Conservation (phyloP, 495 filamentous ascomycete genomes). For the Neurospora discreta region DNA sequence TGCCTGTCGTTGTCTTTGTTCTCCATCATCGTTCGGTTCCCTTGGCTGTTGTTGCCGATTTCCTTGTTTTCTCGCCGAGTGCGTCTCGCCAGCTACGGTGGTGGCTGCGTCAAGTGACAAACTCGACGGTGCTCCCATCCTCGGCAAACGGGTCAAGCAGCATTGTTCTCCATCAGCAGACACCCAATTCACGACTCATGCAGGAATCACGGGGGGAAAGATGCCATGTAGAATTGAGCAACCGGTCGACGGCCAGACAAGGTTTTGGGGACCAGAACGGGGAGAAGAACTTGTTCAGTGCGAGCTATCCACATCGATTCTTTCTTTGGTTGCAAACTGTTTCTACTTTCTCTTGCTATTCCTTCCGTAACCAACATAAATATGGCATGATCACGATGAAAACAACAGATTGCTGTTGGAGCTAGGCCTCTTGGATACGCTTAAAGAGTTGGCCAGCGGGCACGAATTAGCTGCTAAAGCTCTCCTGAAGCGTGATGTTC, state of each 20-base stretch:
- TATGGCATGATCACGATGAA: too few relatives aligned
- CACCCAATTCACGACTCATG: too few relatives aligned
- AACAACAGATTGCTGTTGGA: too few relatives aligned
- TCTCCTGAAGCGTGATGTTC: neutral
- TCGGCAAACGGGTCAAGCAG: neutral
- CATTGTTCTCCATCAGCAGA: neutral
- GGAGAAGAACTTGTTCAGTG: neutral
- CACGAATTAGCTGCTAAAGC: neutral
- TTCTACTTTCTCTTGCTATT: too few relatives aligned
- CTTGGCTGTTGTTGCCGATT: neutral
- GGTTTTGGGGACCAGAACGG: neutral
- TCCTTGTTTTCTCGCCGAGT: neutral
- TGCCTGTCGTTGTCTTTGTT: neutral
- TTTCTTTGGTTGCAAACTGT: too few relatives aligned
- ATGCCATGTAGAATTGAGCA: neutral
- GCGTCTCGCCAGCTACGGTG: neutral
- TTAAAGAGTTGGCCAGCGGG: neutral
- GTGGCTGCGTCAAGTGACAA: neutral
- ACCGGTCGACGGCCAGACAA: neutral
- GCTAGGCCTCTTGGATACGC: neutral
- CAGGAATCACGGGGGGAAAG: neutral
- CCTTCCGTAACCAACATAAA: too few relatives aligned
- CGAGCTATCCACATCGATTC: too few relatives aligned
- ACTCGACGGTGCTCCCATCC: neutral
- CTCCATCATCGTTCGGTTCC: neutral